Evolutionary conservation across 768 basidiomycete genomes (phyloP), one percentile per base, ranked within the genome.

Genomic region (Boletus coccyginus): DNA sequence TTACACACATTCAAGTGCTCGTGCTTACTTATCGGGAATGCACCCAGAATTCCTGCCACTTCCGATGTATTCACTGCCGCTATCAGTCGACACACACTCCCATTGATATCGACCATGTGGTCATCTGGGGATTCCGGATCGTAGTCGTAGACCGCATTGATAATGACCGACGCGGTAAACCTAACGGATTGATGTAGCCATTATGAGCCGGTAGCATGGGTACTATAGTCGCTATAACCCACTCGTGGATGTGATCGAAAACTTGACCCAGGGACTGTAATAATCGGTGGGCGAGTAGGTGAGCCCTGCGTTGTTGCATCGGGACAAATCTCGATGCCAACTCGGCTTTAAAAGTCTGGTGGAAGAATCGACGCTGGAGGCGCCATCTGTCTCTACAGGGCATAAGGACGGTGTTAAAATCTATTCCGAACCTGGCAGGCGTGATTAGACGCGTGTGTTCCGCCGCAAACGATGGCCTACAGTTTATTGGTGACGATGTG

Each of bases 151-250:
- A 56, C 32, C 16, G 56, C 54, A 42, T 52, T 51, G 16, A 64
- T 54, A 12, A 69, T 64, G 50, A 75, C 71, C 61, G 74, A 58
- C 62, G 65, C 21, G 14, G 52, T 43, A 27, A 55, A 58, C 41
- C 58, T 66, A 46, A 45, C 29, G 36, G 24, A 46, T 46, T 7
- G 12, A 42, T n/a, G 38, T 11, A 3, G 24, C 27, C 9, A 9
- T 53, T 36, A 53, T 24, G 13, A 42, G 9, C 17, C 16, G 40
- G 29, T 7, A 33, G 29, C 43, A 27, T 19, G 19, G 11, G 9
- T 42, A 29, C 9, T 21, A 31, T 14, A 72, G 65, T 63, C 57
- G 59, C 29, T 7, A 16, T 39, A 27, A 55, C 57, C 16, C 38
- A 64, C 62, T 57, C 49, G 13, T 52, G 47, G 12, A 64, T 41